phyloP scores from a whole-genome alignment of 306 rosid genomes.

The Albizia julibrissin region DNA sequence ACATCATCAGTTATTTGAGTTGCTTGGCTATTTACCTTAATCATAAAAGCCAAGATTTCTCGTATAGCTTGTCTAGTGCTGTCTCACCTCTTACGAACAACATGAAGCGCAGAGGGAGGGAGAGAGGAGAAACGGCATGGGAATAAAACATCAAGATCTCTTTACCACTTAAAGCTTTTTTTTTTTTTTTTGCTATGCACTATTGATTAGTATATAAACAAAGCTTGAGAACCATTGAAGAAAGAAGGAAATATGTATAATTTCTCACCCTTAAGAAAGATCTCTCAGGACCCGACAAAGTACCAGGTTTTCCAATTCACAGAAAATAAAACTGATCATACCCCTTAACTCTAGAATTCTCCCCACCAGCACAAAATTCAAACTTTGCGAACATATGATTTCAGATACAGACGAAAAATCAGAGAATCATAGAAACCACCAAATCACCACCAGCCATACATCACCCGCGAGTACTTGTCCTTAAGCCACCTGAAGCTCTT shows the following conservation, averaged over 20 bases:
- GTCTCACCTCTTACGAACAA: neutral
- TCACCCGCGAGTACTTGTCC: slow-evolving; percentile 64
- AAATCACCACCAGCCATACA: slow-evolving; percentile 71
- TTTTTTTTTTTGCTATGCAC: neutral
- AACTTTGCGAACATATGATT: slow-evolving; percentile 22
- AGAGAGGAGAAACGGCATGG: neutral
- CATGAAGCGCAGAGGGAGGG: neutral
- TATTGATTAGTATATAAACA: neutral
- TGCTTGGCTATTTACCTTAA: neutral
- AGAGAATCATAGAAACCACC: neutral
- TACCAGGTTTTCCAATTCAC: neutral
- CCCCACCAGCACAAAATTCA: slow-evolving; percentile 14
- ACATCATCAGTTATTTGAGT: neutral
- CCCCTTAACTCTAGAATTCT: slow-evolving; percentile 35
- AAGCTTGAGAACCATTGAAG: neutral
- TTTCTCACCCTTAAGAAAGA: neutral
- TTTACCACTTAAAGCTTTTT: neutral
- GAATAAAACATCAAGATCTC: slow-evolving; percentile 17
- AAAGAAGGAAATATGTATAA: slow-evolving; percentile 1
- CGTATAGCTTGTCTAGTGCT: neutral
- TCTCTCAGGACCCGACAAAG: slow-evolving; percentile 4
- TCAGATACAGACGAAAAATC: neutral
- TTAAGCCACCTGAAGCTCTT: slow-evolving; percentile 95
- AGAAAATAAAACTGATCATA: slow-evolving; percentile 18
- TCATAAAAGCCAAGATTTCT: neutral